Conservation (phyloP, 495 filamentous ascomycete genomes). For the Talaromyces wortmannii region DNA sequence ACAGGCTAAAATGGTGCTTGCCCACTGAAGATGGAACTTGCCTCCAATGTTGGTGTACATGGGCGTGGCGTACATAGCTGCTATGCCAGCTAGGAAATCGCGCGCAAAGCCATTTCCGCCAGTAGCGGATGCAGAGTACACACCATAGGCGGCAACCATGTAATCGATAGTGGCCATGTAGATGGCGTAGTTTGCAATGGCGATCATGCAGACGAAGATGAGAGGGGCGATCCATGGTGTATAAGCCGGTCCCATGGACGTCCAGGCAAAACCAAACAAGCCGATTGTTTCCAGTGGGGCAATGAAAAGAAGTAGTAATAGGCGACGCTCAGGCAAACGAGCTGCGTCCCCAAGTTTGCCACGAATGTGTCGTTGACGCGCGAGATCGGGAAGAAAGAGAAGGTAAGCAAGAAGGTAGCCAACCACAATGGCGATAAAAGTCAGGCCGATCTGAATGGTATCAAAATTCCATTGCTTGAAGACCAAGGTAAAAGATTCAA, state of each 20-base stretch:
- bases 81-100: conserved; percentile 39
- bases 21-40: conserved; percentile 20
- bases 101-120: conserved; percentile 57
- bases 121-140: conserved; percentile 72
- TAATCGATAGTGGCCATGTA: conserved; percentile 83
- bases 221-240: conserved; percentile 57
- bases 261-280: conserved; percentile 64
- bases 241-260: conserved; percentile 50
- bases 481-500: conserved; percentile 60
- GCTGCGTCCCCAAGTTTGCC: conserved; percentile 39
- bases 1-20: conserved; percentile 25
- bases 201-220: conserved; percentile 54
- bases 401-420: conserved; percentile 61
- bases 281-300: conserved; percentile 62
- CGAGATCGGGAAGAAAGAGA: conserved; percentile 57
- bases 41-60: conserved; percentile 12
- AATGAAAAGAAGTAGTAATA: conserved; percentile 50
- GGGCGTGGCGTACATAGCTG: conserved; percentile 38
- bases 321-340: conserved; percentile 51
- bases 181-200: conserved; percentile 63
- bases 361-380: conserved; percentile 39
- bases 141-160: conserved; percentile 76
- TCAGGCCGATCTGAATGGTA: conserved; percentile 46
- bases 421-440: conserved; percentile 57
- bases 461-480: conserved; percentile 61